Percentiles rank a stretch among this genome's conserved stretches.
Evolutionary conservation across 345 rosid species (phyloP).

Genomic region (Bruguiera gymnorhiza): DNA sequence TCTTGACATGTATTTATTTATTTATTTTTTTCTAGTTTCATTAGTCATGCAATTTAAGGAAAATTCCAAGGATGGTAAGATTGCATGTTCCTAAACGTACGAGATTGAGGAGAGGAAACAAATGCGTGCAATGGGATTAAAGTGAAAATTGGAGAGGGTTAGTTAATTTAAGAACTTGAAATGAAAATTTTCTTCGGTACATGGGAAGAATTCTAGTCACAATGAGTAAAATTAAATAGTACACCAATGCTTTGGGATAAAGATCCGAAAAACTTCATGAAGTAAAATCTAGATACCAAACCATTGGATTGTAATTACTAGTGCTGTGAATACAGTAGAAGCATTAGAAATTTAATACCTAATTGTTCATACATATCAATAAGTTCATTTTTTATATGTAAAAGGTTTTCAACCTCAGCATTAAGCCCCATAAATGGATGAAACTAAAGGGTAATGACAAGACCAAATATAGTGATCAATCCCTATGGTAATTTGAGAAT

Average conservation of each 20-base stretch:
- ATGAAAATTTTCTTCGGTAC: no score
- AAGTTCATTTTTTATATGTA: conserved; percentile 54
- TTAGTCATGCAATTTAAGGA: no score
- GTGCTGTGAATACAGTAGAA: conserved; percentile 59
- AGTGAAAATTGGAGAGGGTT: no score
- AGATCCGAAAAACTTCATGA: conserved; percentile 60
- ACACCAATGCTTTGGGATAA: conserved; percentile 65
- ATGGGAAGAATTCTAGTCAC: conserved; percentile 32
- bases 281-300: conserved; percentile 48
- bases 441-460: conserved; percentile 34
- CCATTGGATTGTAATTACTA: conserved; percentile 37
- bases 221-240: conserved; percentile 48
- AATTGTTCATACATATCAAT: conserved; percentile 42
- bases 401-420: conserved; percentile 60
- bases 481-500: conserved; percentile 36
- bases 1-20: no score
- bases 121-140: no score
- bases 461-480: conserved; percentile 14
- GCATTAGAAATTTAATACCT: conserved; percentile 55
- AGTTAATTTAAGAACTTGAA: no score
- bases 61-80: no score
- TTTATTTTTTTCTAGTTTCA: no score
- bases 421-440: conserved; percentile 46
- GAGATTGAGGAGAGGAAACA: no score
- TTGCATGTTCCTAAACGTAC: no score